These are phyloP conservation scores for Parastagonospora avenae DNA, from an alignment of 2,329 filamentous ascomycete species.

Conservation along the genomic window DNA sequence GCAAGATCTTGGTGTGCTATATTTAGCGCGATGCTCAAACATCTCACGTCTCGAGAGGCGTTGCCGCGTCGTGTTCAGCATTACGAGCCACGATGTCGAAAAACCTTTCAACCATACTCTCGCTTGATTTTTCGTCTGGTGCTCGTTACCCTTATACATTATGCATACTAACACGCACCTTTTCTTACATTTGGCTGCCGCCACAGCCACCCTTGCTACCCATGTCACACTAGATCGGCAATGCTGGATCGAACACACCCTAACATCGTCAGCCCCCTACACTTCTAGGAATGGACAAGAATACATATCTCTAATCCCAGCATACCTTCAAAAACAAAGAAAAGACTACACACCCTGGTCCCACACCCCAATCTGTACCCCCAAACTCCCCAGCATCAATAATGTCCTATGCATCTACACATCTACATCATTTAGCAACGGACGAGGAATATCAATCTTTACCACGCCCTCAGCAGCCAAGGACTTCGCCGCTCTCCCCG, in stretches of 20 bases:
- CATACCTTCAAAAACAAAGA: neutral
- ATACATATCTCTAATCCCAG: neutral
- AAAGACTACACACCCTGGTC: constrained; percentile 28
- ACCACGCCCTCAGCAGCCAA: constrained; percentile 37
- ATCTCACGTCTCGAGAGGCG: constrained; percentile 18
- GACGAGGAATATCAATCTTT: constrained; percentile 42
- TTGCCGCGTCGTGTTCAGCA: neutral
- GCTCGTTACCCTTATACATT: neutral
- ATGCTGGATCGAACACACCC: constrained; percentile 31
- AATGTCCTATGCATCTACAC: constrained; percentile 41
- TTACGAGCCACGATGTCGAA: neutral
- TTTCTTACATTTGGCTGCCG: neutral
- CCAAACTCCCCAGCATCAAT: constrained; percentile 21
- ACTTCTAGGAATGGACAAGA: constrained; percentile 18
- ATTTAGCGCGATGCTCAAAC: constrained; percentile 13
- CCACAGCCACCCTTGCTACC: neutral
- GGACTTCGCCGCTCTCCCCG: constrained; percentile 26
- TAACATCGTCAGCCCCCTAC: constrained; percentile 14
- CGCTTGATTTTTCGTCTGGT: too few relatives aligned
- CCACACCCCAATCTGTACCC: constrained; percentile 33
- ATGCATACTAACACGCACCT: neutral
- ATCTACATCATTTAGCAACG: constrained; percentile 27
- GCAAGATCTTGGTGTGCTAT: constrained; percentile 14
- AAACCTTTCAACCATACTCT: neutral
- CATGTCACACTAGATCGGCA: constrained; percentile 18